These are phyloP conservation scores for Lepidium sativum DNA, from an alignment of 345 rosid genomes.

Conservation along the genomic window DNA sequence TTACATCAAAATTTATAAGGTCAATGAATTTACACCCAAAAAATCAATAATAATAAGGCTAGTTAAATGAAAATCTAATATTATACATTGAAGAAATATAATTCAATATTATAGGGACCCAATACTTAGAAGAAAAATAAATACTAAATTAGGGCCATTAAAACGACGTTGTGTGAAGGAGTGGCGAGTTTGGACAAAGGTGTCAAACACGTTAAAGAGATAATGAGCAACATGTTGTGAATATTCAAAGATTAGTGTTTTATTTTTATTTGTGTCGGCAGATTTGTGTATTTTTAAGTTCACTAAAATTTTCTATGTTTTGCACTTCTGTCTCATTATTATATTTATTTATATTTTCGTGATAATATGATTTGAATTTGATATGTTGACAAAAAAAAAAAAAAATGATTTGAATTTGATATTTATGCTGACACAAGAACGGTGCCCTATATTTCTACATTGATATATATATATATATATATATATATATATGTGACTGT, in stretches of 20 bases:
- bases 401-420: not conserved
- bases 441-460: not conserved
- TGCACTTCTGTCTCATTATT: not conserved
- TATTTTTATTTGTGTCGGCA: too few species aligned
- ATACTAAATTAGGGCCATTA: not conserved
- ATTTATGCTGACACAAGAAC: not conserved
- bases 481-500: not conserved
- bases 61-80: not conserved
- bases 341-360: too few species aligned
- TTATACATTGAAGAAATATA: too few species aligned
- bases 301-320: not conserved
- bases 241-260: not conserved
- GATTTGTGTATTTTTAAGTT: not conserved
- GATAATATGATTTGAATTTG: not conserved
- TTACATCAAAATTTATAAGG: not conserved
- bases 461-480: not conserved
- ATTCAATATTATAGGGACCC: too few species aligned
- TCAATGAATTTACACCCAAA: not conserved
- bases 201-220: constrained; percentile 18
- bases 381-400: too few species aligned
- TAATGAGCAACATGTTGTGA: constrained; percentile 18
- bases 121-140: too few species aligned
- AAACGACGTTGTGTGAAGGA: not conserved
- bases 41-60: not conserved
- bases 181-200: not conserved